A percentile compares a stretch with the other conserved stretches of the same genome.
phyloP scores from a whole-genome alignment of 2,329 filamentous ascomycete species.

The Alternaria solani region DNA sequence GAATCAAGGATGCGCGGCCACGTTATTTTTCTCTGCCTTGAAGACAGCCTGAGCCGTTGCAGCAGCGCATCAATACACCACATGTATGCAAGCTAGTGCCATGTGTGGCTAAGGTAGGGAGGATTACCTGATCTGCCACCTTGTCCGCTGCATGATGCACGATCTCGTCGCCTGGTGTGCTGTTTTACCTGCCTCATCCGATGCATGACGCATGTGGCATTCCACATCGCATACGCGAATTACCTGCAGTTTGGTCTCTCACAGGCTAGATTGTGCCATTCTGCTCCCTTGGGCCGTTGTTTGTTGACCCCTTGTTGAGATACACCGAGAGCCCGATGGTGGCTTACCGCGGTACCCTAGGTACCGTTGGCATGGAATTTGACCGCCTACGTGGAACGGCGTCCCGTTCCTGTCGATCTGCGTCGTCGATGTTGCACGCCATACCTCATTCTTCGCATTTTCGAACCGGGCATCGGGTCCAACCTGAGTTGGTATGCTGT shows the following conservation, averaged over 20 bases:
- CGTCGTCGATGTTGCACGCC: neutral
- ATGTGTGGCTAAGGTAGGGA: neutral
- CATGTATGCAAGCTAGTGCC: neutral
- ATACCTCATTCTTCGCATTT: neutral
- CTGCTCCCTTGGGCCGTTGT: conserved; percentile 1
- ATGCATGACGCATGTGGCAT: neutral
- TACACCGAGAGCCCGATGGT: neutral
- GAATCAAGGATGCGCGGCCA: neutral
- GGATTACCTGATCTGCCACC: neutral
- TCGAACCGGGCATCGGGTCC: neutral
- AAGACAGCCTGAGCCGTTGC: conserved; percentile 15
- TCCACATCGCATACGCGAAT: neutral
- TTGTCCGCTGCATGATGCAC: conserved; percentile 6
- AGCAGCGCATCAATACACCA: conserved; percentile 1
- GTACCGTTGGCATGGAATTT: conserved; percentile 1
- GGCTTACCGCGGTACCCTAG: neutral
- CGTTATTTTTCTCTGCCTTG: conserved; percentile 13
- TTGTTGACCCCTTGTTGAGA: neutral
- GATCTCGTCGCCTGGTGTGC: conserved; percentile 4
- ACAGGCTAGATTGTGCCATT: neutral
- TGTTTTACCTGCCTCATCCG: conserved; percentile 9
- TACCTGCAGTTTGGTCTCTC: neutral
- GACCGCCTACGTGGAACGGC: neutral
- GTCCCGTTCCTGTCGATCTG: conserved; percentile 9
- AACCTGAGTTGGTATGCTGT: neutral